Percentiles rank a stretch among this genome's conserved stretches.
These are phyloP conservation scores for Xylaria intraflava DNA, from an alignment of 495 filamentous ascomycete genomes.

Conservation along the genomic window DNA sequence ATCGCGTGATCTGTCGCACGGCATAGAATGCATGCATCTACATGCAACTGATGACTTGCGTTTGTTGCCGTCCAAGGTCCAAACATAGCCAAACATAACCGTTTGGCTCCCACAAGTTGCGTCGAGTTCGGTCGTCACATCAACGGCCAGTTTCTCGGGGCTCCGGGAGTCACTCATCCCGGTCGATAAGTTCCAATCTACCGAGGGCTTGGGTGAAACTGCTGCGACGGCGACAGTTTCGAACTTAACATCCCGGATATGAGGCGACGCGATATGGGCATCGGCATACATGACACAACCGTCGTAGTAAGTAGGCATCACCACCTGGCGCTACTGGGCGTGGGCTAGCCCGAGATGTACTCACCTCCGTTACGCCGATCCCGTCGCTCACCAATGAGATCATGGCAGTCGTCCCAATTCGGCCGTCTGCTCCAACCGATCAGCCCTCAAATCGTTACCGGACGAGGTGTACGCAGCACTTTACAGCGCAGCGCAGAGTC, in stretches of 20 bases:
- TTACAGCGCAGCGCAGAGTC: constrained; percentile 1
- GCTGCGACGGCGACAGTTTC: neutral
- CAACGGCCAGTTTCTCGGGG: no score
- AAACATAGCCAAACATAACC: no score
- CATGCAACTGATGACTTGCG: neutral
- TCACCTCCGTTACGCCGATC: neutral
- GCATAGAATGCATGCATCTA: neutral
- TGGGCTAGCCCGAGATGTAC: neutral
- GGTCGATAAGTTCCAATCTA: neutral
- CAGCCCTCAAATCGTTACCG: neutral
- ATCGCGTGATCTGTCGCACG: constrained; percentile 11
- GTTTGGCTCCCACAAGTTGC: no score
- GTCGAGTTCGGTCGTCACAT: no score
- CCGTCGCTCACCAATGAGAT: constrained; percentile 3
- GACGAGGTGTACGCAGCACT: neutral
- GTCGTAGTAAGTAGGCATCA: no score
- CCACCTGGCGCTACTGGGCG: no score
- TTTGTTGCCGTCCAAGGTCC: no score
- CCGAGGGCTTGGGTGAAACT: neutral
- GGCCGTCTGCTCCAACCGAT: constrained; percentile 6
- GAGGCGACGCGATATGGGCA: neutral
- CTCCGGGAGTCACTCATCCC: no score
- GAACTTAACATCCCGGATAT: no score
- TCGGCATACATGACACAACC: neutral
- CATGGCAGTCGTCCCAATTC: neutral